Base-by-base conservation (phyloP, 257 asterid species). In the Scutellaria minor region DNA sequence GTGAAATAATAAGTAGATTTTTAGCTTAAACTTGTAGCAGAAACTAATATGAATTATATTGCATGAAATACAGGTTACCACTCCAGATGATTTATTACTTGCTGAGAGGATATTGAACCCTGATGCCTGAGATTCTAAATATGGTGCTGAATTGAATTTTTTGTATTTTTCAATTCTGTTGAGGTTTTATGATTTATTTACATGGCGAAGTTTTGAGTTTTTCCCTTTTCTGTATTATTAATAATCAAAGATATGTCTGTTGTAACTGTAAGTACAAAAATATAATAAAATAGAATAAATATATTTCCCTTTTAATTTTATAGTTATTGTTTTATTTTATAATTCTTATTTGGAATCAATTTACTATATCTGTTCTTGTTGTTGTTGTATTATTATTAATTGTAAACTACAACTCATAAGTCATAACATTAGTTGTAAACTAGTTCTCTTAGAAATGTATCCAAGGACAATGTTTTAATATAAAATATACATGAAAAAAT, bases 1-100 rank as follows among this genome's bases (percentile, higher is more conserved):
- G 42, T 40, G 37, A 53, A 71, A 64, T 73, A n/a, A 42, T 73
- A n/a, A 42, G 50, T 56, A 2, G 5, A 3, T 45, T 45, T 45
- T 45, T 45, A 45, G 31, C 7, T 27, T 54, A 24, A 66, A 50
- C 59, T 44, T 18, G 62, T 20, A 45, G 18, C 46, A 35, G 57
- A 71, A 68, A 61, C 35, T 68, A 24, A 68, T 59, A 31, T 60
- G 52, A 73, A 66, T 22, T 1, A 20, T 75, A 13, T 31, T 65
- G 51, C 77, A 58, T 64, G 47, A 62, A 47, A 22, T 78, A 82
- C 95, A 91, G 98, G 99, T 94, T 72, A 95, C 99, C 2, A 92
- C 99, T 37, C 97, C 99, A 0, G 99, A 92, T 35, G 99, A 92
- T 80, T 79, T 95, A 69, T 82, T 95, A 75, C 94, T 95, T 66